Evolutionary conservation across 352 stramenopile species (phyloP).

Genomic region (Phytopythium sindhum): DNA sequence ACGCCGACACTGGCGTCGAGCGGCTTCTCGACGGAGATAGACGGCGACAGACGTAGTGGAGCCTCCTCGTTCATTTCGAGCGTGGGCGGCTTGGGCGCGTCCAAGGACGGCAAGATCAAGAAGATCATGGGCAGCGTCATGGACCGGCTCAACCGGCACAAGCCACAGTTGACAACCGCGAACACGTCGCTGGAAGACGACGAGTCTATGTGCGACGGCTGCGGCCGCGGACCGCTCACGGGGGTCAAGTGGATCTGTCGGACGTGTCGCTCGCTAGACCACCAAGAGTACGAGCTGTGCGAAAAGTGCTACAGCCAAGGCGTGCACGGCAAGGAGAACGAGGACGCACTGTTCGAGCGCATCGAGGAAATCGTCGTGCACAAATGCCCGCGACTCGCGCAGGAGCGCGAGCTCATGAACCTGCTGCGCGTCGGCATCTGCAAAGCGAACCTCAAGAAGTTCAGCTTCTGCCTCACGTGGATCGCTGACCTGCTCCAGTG

Average conservation of each 20-base stretch:
- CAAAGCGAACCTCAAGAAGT: slow-evolving; percentile 82
- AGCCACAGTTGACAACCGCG: slow-evolving; percentile 32
- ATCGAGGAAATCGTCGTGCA: slow-evolving; percentile 62
- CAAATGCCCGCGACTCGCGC: slow-evolving; percentile 48
- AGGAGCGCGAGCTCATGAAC: slow-evolving; percentile 51
- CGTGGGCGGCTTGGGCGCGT: slow-evolving; percentile 4
- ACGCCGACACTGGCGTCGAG: slow-evolving; percentile 22
- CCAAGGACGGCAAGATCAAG: slow-evolving; percentile 72
- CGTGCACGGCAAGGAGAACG: slow-evolving; percentile 64
- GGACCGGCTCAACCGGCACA: slow-evolving; percentile 66
- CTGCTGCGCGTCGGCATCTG: slow-evolving; percentile 71
- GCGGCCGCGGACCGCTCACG: slow-evolving; percentile 43
- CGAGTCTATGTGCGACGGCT: slow-evolving; percentile 63
- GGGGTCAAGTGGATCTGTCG: slow-evolving; percentile 67
- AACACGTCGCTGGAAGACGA: slow-evolving; percentile 38
- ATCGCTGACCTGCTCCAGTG: slow-evolving; percentile 71
- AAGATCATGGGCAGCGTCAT: slow-evolving; percentile 76
- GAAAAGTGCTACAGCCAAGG: slow-evolving; percentile 78
- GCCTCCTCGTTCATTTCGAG: slow-evolving; percentile 16
- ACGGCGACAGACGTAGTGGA: slow-evolving; percentile 26
- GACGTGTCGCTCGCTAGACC: slow-evolving; percentile 44
- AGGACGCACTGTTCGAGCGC: slow-evolving; percentile 55
- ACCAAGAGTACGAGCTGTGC: slow-evolving; percentile 57
- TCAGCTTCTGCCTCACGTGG: slow-evolving; percentile 78
- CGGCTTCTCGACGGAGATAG: slow-evolving; percentile 4